phyloP scores from a whole-genome alignment of 768 basidiomycete species.

The Tulasnella calospora region DNA sequence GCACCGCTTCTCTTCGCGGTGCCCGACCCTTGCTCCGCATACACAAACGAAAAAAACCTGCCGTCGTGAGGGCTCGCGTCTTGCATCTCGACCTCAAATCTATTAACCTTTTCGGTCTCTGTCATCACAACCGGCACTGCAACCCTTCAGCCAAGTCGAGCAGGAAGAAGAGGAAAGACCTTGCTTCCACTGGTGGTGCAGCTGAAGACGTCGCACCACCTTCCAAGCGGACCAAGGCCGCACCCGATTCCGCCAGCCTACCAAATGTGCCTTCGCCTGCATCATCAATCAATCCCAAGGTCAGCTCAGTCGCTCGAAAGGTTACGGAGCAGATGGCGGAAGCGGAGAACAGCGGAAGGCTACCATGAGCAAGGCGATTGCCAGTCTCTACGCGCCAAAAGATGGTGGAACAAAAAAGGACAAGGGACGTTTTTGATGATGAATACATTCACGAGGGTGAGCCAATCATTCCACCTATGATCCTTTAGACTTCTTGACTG shows the following conservation, averaged over 20 bases:
- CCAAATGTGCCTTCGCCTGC: slow-evolving; percentile 24
- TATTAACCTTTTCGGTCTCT: no score
- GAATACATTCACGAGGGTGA: slow-evolving; percentile 84
- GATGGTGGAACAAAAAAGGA: slow-evolving; percentile 60
- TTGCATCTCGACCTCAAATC: no score
- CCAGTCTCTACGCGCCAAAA: slow-evolving; percentile 65
- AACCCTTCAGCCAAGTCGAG: slow-evolving; percentile 47
- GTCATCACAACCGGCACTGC: no score
- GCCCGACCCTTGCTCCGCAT: no score
- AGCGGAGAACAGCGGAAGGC: slow-evolving; percentile 76
- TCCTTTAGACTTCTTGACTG: neutral
- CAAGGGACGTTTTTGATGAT: slow-evolving; percentile 89
- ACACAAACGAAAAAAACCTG: no score
- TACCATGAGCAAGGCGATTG: slow-evolving; percentile 80
- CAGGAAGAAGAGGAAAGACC: slow-evolving; percentile 63
- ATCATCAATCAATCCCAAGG: slow-evolving; percentile 50
- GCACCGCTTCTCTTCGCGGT: no score
- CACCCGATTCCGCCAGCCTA: neutral
- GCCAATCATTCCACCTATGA: slow-evolving; percentile 34
- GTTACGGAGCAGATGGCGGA: slow-evolving; percentile 66
- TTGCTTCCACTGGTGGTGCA: slow-evolving; percentile 33
- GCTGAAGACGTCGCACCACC: slow-evolving; percentile 27
- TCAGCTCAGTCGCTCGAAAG: slow-evolving; percentile 50
- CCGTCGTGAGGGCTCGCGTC: no score
- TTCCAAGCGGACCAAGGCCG: slow-evolving; percentile 33